These are phyloP conservation scores for Penicillium sp. DNA, from an alignment of 2,329 filamentous ascomycete species.

Conservation along the genomic window DNA sequence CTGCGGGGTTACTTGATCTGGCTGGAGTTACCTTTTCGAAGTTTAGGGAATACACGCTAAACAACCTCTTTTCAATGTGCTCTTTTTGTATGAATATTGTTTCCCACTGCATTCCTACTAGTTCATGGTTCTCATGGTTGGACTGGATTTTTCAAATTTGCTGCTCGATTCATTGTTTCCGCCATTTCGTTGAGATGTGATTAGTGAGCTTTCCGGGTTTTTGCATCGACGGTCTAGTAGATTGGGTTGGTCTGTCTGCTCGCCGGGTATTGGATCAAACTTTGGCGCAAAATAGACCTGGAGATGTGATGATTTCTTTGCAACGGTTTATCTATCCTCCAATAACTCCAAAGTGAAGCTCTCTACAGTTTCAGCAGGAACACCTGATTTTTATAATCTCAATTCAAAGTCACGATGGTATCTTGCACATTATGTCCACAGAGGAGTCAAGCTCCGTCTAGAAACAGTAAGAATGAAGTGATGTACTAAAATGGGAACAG, in stretches of 20 bases:
- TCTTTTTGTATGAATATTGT: neutral
- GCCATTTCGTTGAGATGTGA: neutral
- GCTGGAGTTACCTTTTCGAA: slow-evolving; percentile 17
- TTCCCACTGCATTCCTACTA: slow-evolving; percentile 4
- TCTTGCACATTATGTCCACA: slow-evolving; percentile 8
- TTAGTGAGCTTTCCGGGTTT: neutral
- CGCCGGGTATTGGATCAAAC: neutral
- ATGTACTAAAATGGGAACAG: neutral
- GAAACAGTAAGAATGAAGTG: neutral
- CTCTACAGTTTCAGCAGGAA: neutral
- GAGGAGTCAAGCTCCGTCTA: neutral
- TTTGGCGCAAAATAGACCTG: neutral
- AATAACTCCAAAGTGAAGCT: neutral
- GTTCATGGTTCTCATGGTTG: neutral
- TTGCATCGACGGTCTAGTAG: neutral
- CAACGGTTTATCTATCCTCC: too few species aligned
- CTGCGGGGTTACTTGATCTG: slow-evolving; percentile 14
- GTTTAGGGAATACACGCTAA: neutral
- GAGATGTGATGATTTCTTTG: neutral
- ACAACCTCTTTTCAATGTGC: neutral
- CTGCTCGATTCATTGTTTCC: neutral
- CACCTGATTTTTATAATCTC: neutral
- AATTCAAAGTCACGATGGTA: slow-evolving; percentile 4
- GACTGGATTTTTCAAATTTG: neutral
- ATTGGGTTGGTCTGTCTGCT: neutral